Evolutionary conservation across 306 rosid genomes (phyloP), one percentile per base, ranked within the genome.

Genomic region (Alnus glutinosa): DNA sequence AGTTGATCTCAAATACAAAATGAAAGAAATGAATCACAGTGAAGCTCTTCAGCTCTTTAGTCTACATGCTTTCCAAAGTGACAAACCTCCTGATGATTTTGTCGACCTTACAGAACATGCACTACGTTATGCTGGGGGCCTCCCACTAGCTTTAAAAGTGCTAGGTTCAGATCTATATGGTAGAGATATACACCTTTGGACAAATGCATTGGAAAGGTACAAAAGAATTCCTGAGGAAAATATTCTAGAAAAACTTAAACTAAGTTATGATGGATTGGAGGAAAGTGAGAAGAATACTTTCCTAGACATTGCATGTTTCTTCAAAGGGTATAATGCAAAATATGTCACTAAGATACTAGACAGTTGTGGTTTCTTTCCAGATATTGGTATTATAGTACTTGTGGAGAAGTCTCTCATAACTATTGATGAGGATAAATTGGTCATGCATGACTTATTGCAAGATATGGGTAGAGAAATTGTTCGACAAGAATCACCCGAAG

Each of bases 401-500:
- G 2, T 11, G 4, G 18, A 63, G 23, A 63, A 63, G 70, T 63
- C 70, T 9, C 70, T 63, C 23, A 10, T 63, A 14, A 32, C 18
- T 63, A 30, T 63, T 63, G 70, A 63, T 10, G 37, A 11, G 70
- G 5, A 63, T 6, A 2, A 2, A 14, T 36, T 63, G 70, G 15
- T 30, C 0, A 63, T 32, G 70, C 18, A 63, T 63, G 70, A 63
- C 44, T 63, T 36, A 11, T 12, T 63, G 23, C 42, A 63, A 63
- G 70, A 63, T 10, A 63, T 63, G 70, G 70, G 70, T 63, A 63
- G 9, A 36, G 42, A 63, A 36, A 32, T 63, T 63, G 70, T 63
- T 63, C 70, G 5, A 11, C 37, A 36, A 63, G 70, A 63, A 36
- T 63, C 70, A 5, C 61, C 61, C 19, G 32, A 63, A 63, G 44